A percentile compares a stretch with the other conserved stretches of the same genome.
These are phyloP conservation scores for Rugonectria rugulosa DNA, from an alignment of 2,329 filamentous ascomycete genomes.

Conservation along the genomic window DNA sequence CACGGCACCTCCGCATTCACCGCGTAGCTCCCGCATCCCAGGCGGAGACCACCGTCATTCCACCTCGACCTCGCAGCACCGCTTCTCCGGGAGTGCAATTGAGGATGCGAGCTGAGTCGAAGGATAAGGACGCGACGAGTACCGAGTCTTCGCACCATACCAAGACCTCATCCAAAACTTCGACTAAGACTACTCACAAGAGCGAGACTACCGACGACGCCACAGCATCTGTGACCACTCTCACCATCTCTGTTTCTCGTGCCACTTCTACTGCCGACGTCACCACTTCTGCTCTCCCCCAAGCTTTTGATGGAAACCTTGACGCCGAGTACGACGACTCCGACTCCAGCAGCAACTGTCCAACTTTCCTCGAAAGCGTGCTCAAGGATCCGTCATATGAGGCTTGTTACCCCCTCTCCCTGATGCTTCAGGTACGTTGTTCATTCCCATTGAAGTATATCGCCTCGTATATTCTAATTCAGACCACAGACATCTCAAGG, in stretches of 20 bases:
- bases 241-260: conserved; percentile 31
- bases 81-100: conserved; percentile 1
- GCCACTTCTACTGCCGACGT: conserved; percentile 31
- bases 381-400: conserved; percentile 72
- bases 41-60: background rate
- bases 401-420: conserved; percentile 81
- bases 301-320: conserved; percentile 70
- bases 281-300: conserved; percentile 59
- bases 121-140: conserved; percentile 14
- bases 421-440: conserved; percentile 75
- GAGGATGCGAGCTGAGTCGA: conserved; percentile 24
- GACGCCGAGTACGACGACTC: conserved; percentile 65
- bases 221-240: conserved; percentile 22
- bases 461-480: conserved; percentile 14
- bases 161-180: conserved; percentile 25
- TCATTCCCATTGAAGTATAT: too few relatives aligned
- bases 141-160: conserved; percentile 16
- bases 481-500: conserved; percentile 74
- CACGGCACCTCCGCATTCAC: conserved; percentile 9
- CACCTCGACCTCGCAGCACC: background rate
- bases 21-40: background rate
- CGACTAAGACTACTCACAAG: conserved; percentile 23
- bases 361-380: conserved; percentile 72
- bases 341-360: conserved; percentile 61
- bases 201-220: background rate